phyloP scores from a whole-genome alignment of 1,284 basidiomycete species.

The Cystobasidium pallidum region DNA sequence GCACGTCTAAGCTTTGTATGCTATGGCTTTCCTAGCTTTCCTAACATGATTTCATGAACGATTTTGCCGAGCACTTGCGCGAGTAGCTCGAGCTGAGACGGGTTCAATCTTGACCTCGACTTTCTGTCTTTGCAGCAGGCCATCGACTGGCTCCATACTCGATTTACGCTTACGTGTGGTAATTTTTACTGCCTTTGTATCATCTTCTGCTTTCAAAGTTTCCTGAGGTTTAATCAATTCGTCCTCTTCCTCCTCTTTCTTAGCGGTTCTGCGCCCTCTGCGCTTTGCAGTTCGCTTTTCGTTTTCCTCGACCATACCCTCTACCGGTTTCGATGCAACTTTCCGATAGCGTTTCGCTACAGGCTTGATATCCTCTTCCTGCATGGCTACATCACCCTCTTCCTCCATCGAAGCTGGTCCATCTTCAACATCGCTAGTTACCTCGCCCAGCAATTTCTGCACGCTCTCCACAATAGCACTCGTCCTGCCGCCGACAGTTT shows the following conservation, averaged over 20 bases:
- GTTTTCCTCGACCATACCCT: slow-evolving; percentile 52
- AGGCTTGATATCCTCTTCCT: slow-evolving; percentile 43
- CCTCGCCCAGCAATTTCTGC: slow-evolving; percentile 61
- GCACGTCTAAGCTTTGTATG: not conserved
- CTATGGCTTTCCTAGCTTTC: too few relatives aligned
- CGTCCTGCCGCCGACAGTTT: slow-evolving; percentile 79
- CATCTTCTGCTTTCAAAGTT: too few relatives aligned
- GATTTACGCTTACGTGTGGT: slow-evolving; percentile 17
- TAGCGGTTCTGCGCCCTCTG: slow-evolving; percentile 1
- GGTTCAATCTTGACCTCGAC: slow-evolving; percentile 13
- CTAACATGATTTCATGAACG: not conserved
- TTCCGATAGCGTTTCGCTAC: slow-evolving; percentile 12
- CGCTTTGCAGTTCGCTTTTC: slow-evolving; percentile 52
- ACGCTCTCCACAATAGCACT: slow-evolving; percentile 73
- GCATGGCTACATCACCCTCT: slow-evolving; percentile 60
- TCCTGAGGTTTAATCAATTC: too few relatives aligned
- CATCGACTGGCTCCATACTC: not conserved
- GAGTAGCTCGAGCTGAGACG: not conserved
- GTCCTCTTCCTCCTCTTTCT: slow-evolving; percentile 2
- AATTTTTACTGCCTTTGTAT: slow-evolving; percentile 2
- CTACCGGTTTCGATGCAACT: not conserved
- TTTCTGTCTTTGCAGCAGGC: slow-evolving; percentile 12
- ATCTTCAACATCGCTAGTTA: slow-evolving; percentile 54
- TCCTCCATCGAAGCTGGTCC: slow-evolving; percentile 59
- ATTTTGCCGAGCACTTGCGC: slow-evolving; percentile 23